Evolutionary conservation across 1,284 basidiomycete species (phyloP).

Genomic region (Exsudoporus floridanus): DNA sequence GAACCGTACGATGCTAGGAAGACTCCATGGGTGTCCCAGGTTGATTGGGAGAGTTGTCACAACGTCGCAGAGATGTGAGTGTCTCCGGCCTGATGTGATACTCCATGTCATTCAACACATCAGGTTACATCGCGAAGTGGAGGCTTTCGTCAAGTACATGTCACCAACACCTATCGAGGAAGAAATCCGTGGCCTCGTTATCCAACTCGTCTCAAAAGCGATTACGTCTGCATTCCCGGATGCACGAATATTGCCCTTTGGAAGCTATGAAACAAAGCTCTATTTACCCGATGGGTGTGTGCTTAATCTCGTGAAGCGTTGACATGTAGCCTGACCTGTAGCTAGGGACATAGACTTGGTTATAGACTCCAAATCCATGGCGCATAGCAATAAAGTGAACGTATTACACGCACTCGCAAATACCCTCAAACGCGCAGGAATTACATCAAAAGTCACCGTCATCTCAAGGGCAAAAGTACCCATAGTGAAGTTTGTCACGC

Average conservation of each 20-base stretch:
- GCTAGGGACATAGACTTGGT: constrained; percentile 77
- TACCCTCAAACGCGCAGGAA: constrained; percentile 57
- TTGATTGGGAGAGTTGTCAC: constrained; percentile 75
- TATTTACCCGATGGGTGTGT: constrained; percentile 91
- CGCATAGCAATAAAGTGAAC: constrained; percentile 54
- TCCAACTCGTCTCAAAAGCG: constrained; percentile 70
- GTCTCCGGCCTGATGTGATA: constrained; percentile 3
- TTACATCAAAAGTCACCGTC: constrained; percentile 73
- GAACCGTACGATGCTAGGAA: constrained; percentile 50
- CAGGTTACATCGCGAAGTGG: constrained; percentile 83
- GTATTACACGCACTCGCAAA: constrained; percentile 67
- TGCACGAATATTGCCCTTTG: constrained; percentile 85
- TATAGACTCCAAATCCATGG: constrained; percentile 65
- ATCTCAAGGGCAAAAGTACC: constrained; percentile 91
- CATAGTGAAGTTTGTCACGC: constrained; percentile 90
- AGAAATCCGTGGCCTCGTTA: constrained; percentile 76
- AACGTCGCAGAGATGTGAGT: constrained; percentile 82
- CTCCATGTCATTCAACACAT: constrained; percentile 1
- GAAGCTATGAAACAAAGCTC: constrained; percentile 91
- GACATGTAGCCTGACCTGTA: constrained; percentile 9
- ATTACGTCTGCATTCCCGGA: constrained; percentile 73
- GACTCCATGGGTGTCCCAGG: constrained; percentile 78
- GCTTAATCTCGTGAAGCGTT: neutral
- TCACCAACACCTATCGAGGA: constrained; percentile 85
- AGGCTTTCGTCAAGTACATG: constrained; percentile 85